Conservation (phyloP, 306 rosid genomes). For the Ceratonia siliqua region DNA sequence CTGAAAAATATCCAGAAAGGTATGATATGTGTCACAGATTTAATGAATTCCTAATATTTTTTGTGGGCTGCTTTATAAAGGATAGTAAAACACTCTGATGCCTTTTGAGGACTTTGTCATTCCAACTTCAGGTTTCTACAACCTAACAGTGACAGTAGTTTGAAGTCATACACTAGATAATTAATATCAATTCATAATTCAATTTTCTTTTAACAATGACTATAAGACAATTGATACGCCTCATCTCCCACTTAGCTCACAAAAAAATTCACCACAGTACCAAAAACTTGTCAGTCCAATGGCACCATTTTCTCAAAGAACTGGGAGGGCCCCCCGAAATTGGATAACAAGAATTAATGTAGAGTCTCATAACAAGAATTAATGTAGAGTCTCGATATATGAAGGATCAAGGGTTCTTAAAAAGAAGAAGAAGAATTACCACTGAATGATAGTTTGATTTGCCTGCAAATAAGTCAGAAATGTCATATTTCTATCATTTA, state of each 20-base stretch:
- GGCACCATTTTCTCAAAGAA: constrained; percentile 28
- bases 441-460: not conserved
- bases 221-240: not conserved
- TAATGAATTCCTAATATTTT: constrained; percentile 7
- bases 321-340: not conserved
- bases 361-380: constrained; percentile 5
- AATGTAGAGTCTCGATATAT: not conserved
- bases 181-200: not conserved
- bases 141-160: not conserved
- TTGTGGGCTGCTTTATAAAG: not conserved
- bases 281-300: constrained; percentile 11
- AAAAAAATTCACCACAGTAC: not conserved
- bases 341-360: not conserved
- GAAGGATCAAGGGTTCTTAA: constrained; percentile 9
- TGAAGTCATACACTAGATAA: constrained; percentile 10
- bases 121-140: constrained; percentile 4
- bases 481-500: not conserved
- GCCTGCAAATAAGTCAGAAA: not conserved
- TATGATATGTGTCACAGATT: not conserved
- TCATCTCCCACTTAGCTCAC: not conserved
- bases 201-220: constrained; percentile 8
- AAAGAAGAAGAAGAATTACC: not conserved
- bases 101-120: not conserved
- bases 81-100: not conserved
- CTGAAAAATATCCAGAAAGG: constrained; percentile 17